These are phyloP conservation scores for Mortierella hygrophila DNA, from an alignment of 192 early-diverging fungal species.

Conservation along the genomic window DNA sequence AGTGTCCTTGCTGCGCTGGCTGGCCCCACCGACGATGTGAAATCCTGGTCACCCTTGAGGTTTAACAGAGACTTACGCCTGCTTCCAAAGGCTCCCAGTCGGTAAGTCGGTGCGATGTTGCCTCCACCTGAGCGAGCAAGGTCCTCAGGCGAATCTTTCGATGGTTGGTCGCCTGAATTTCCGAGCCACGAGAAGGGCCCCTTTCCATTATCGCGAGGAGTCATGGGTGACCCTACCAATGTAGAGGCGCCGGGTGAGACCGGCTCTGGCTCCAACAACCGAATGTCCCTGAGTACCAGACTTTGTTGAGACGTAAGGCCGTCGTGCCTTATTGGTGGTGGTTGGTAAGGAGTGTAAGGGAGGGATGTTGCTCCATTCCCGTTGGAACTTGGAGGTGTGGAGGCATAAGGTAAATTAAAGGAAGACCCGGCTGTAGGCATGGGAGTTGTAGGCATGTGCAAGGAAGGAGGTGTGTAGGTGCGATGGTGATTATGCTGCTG, in stretches of 20 bases:
- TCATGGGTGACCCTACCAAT: slow-evolving; percentile 35
- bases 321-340: slow-evolving; percentile 14
- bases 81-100: background rate
- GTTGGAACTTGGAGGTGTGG: background rate
- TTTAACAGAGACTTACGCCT: background rate
- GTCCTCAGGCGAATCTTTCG: background rate
- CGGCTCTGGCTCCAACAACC: slow-evolving; percentile 21
- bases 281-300: background rate
- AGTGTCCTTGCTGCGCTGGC: slow-evolving; percentile 7
- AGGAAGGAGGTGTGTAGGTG: background rate
- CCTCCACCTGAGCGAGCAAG: background rate
- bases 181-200: slow-evolving; percentile 17
- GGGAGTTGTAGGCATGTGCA: background rate
- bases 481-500: background rate
- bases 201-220: slow-evolving; percentile 15
- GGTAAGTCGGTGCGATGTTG: background rate
- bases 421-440: background rate
- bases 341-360: slow-evolving; percentile 21
- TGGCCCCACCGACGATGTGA: background rate
- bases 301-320: background rate
- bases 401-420: background rate
- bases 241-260: slow-evolving; percentile 31
- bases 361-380: background rate
- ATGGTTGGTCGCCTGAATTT: background rate
- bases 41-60: background rate